Base-by-base conservation (phyloP, 139 green algal species). In the Desmodesmus armatus region DNA sequence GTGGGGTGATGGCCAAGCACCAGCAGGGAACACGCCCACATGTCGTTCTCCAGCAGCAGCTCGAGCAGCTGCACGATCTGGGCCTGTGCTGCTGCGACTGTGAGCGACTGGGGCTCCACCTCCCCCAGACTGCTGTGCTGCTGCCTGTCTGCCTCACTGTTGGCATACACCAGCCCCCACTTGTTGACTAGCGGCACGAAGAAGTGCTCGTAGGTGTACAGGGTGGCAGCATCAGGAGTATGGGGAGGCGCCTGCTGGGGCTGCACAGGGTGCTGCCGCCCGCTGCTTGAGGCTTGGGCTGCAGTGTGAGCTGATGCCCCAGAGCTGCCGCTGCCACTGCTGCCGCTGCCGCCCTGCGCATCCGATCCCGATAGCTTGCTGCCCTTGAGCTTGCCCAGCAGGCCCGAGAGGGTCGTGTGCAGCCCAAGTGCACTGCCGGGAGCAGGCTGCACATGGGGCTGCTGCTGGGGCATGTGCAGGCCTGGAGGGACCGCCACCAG, bases 21-120 rank as follows among this genome's bases (percentile, higher is more conserved):
- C 15, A 70, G 40, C 35, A 70, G 40, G 2, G 74, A 49, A 27
- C 19, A 53, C 17, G 58, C 11, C 35, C 37, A 82, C 33, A 82
- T 58, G 13, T 82, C 74, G 15, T 82, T 82, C 31, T 82, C 74
- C 33, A 82, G 31, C 13, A 82, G 41, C 1, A 82, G 70, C 19
- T 82, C n/a, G 31, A 82, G 51, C 33, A 82, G 51, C 25, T 39
- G 69, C 69, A 35, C 40, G 21, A 23, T 23, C 13, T 39, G 69
- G 23, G 40, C 19, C 39, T 53, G 25, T 19, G 69, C 40, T 72
- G 69, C 44, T 27, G 66, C 66, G n/a, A 35, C 19, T 39, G 69
- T 23, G 63, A 72, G 40, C 40, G 17, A 25, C 39, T 21, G 19
- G 39, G 13, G 66, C 35, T n/a, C n/a, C n/a, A n/a, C n/a, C n/a